Evolutionary conservation across 768 basidiomycete species (phyloP).

Genomic region (Hortiboletus flavorubellus): DNA sequence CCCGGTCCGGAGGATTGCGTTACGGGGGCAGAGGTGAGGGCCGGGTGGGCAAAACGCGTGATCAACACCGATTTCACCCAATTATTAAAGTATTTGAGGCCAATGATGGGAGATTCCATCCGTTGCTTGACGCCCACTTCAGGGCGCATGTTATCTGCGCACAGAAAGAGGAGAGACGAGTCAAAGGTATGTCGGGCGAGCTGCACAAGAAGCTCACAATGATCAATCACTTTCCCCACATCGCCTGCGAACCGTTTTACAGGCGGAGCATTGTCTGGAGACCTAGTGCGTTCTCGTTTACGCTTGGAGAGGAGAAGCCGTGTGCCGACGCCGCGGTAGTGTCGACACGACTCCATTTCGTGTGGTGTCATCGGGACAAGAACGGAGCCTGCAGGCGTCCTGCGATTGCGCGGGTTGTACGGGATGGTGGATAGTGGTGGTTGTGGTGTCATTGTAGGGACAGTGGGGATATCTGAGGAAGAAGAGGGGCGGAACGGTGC

Average conservation of each 20-base stretch:
- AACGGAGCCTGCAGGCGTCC: constrained; percentile 58
- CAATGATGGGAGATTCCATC: constrained; percentile 89
- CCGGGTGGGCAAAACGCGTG: constrained; percentile 80
- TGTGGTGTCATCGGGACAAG: constrained; percentile 60
- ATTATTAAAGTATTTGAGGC: constrained; percentile 97
- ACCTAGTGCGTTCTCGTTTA: constrained; percentile 43
- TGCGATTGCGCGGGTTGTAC: constrained; percentile 62
- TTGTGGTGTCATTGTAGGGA: constrained; percentile 30
- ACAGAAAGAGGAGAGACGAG: neutral
- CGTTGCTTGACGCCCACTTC: constrained; percentile 87
- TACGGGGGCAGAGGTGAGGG: constrained; percentile 42
- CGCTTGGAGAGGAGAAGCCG: constrained; percentile 48
- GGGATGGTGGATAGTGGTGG: constrained; percentile 40
- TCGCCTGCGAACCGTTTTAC: constrained; percentile 61
- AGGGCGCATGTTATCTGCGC: constrained; percentile 84
- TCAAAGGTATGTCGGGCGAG: constrained; percentile 4
- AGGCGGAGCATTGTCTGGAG: constrained; percentile 40
- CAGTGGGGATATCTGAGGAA: constrained; percentile 28
- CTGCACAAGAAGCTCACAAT: constrained; percentile 54
- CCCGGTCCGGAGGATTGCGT: constrained; percentile 23
- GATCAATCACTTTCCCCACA: constrained; percentile 68
- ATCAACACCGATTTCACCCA: constrained; percentile 99
- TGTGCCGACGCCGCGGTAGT: constrained; percentile 55
- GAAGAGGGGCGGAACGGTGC: constrained; percentile 36
- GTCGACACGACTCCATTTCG: constrained; percentile 59